These are phyloP conservation scores for Alternaria angustiovoidea DNA, from an alignment of 2,329 filamentous ascomycete species.

Conservation along the genomic window DNA sequence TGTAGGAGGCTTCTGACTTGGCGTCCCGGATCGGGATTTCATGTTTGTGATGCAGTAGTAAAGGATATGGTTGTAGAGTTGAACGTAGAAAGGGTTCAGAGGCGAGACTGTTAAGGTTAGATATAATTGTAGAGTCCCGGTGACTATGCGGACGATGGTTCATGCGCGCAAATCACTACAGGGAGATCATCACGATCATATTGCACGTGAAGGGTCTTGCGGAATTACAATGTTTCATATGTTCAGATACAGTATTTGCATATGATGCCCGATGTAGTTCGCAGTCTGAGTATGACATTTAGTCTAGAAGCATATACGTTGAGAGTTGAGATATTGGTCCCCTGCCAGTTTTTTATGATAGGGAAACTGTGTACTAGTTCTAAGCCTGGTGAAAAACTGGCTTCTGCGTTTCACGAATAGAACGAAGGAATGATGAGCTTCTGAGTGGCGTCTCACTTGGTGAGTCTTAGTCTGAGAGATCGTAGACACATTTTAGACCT, in stretches of 20 bases:
- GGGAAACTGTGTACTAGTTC: too few relatives aligned
- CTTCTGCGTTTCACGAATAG: neutral
- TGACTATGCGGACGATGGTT: neutral
- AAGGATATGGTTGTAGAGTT: neutral
- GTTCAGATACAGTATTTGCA: neutral
- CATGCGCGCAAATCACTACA: neutral
- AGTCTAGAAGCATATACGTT: too few relatives aligned
- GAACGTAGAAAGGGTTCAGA: neutral
- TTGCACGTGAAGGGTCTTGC: neutral
- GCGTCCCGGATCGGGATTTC: neutral
- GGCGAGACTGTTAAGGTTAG: neutral
- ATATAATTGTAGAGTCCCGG: neutral
- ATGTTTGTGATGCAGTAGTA: neutral
- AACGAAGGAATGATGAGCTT: too few relatives aligned
- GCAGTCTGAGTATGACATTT: neutral
- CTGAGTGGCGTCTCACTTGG: neutral
- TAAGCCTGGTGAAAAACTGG: too few relatives aligned
- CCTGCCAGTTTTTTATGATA: neutral
- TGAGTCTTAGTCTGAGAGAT: neutral
- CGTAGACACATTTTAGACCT: neutral
- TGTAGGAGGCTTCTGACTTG: neutral
- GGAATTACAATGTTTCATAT: neutral
- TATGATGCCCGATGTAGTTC: neutral
- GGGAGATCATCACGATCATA: neutral
- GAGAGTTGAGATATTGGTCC: too few relatives aligned